Percentiles rank a stretch among this genome's conserved stretches.
Conservation (phyloP, 1,284 basidiomycete species). For the Leccinum insolens region DNA sequence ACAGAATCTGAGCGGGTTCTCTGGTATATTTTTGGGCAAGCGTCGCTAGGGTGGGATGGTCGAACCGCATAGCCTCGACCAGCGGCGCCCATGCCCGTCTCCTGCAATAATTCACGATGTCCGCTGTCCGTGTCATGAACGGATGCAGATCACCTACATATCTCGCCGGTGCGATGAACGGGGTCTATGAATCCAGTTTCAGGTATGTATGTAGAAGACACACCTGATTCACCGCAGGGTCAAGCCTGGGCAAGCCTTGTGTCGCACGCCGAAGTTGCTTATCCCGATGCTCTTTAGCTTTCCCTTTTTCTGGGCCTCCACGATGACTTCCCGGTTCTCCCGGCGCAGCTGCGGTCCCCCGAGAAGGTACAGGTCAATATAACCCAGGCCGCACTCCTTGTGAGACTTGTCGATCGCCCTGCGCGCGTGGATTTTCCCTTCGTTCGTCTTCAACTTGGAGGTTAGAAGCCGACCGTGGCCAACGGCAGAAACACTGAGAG, state of each 20-base stretch:
- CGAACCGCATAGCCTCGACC: conserved; percentile 46
- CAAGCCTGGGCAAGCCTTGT: conserved; percentile 45
- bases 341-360: conserved; percentile 46
- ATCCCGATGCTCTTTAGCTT: conserved; percentile 7
- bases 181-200: not conserved
- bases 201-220: conserved; percentile 20
- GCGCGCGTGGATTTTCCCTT: conserved; percentile 47
- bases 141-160: conserved; percentile 58
- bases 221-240: conserved; percentile 72
- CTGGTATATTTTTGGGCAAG: conserved; percentile 59
- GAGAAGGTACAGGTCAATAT: conserved; percentile 7
- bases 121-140: conserved; percentile 63
- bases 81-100: conserved; percentile 62
- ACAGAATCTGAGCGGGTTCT: conserved; percentile 63
- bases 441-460: conserved; percentile 67
- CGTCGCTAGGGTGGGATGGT: conserved; percentile 45
- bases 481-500: too few relatives aligned
- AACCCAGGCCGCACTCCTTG: conserved; percentile 41
- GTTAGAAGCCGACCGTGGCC: not conserved
- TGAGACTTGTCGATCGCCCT: conserved; percentile 58
- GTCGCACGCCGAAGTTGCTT: conserved; percentile 29
- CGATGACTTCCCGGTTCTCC: conserved; percentile 8
- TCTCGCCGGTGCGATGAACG: conserved; percentile 12
- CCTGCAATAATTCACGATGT: conserved; percentile 65
- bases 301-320: not conserved